Conservation (phyloP, 306 rosid genomes). For the Medicago ruthenica region DNA sequence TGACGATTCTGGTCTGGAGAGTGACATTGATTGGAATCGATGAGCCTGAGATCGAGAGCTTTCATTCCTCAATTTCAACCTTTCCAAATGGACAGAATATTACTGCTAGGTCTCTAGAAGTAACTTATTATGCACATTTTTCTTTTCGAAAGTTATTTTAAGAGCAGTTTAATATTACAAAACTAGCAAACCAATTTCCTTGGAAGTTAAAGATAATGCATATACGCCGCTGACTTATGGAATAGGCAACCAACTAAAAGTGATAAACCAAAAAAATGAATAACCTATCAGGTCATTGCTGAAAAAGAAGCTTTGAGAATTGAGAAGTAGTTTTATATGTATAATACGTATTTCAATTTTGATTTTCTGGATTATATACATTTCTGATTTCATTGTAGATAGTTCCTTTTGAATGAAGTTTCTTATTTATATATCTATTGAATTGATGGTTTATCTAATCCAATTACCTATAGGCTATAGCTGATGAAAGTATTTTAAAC, state of each 20-base stretch:
- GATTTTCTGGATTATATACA: constrained; percentile 12
- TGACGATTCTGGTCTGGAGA: constrained; percentile 48
- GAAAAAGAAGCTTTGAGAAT: neutral
- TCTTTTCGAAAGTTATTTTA: neutral
- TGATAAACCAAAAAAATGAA: constrained; percentile 21
- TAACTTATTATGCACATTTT: constrained; percentile 32
- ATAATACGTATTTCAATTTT: constrained; percentile 19
- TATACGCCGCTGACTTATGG: neutral
- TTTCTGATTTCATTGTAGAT: constrained; percentile 1
- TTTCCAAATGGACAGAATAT: constrained; percentile 55
- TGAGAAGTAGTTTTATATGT: constrained; percentile 22
- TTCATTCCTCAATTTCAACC: constrained; percentile 56
- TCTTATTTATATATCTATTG: constrained; percentile 10
- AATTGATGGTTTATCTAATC: no score
- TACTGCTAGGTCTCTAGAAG: constrained; percentile 55
- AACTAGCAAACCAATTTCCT: neutral
- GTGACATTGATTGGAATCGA: constrained; percentile 83
- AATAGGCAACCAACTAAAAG: constrained; percentile 17
- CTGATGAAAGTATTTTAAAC: no score
- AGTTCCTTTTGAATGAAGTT: constrained; percentile 10
- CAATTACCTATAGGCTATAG: no score
- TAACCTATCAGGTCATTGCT: constrained; percentile 19
- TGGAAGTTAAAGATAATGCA: constrained; percentile 17
- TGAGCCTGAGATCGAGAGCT: constrained; percentile 75
- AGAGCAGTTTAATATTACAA: neutral